Evolutionary conservation across 345 rosid species (phyloP), one percentile per base, ranked within the genome.

Genomic region (Passiflora organensis): DNA sequence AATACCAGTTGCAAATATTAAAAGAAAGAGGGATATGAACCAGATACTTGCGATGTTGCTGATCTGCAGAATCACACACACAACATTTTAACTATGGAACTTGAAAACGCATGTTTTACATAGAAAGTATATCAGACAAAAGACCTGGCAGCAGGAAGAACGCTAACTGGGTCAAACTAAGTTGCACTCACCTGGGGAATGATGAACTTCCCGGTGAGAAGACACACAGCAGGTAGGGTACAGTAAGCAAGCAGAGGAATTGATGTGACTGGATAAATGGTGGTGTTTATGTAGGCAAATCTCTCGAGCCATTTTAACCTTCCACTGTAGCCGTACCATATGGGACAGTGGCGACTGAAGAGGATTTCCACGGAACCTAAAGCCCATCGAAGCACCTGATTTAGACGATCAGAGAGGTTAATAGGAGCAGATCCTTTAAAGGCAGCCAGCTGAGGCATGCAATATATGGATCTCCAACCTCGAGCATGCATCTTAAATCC

Each of bases 391-490:
- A 70, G 79, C 50, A 75, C 79, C 53, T 75, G 79, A 56, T 75
- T 70, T 43, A 75, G 63, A 49, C 79, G 75, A 60, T 75, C 76
- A 2, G 79, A 75, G 37, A 75, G 70, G 17, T 75, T 75, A 19
- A 75, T 75, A 43, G 79, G 79, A 44, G 76, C 79, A 41, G 79
- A 75, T 49, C 79, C 79, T 36, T 75, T 75, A 53, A 75, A 75
- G 13, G 79, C 79, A 4, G 79, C 54, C 19, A 56, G 72, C 0
- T 22, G 21, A 0, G 80, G 80, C 77, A 76, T 72, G 55, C 80
- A 76, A 38, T 76, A 76, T 56, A 76, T 68, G 13, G 80, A 76
- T 60, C 60, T 68, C 80, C 80, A 76, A 17, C 80, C 80, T 28
- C 77, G 59, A 38, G 71, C 54, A 44, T 73, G 81, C 73, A 70